These are phyloP conservation scores for Colletotrichum sojae DNA, from an alignment of 2,329 filamentous ascomycete genomes.

Conservation along the genomic window DNA sequence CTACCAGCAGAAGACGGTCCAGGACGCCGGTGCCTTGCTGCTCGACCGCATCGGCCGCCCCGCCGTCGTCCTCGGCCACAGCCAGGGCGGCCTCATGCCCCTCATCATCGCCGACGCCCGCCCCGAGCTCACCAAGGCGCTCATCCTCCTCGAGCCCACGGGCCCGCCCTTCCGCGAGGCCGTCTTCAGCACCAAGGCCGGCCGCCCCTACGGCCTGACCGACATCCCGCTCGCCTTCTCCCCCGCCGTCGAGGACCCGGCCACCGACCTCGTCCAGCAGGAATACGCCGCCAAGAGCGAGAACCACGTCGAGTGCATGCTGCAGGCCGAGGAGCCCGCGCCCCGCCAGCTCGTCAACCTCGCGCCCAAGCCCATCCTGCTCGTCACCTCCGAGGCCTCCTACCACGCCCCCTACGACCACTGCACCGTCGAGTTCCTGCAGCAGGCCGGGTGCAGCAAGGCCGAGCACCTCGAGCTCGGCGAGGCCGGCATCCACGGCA, in stretches of 20 bases:
- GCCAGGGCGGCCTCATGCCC: conserved; percentile 59
- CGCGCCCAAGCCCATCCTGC: conserved; percentile 50
- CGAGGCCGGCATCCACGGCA: conserved; percentile 57
- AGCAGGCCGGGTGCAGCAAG: conserved; percentile 57
- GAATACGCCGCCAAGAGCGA: conserved; percentile 44
- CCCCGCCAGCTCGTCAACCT: conserved; percentile 56
- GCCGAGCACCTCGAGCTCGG: conserved; percentile 54
- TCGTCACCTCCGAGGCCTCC: conserved; percentile 59
- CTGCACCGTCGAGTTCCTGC: conserved; percentile 56
- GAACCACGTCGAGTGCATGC: conserved; percentile 46
- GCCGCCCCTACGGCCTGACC: conserved; percentile 61
- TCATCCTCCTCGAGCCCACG: conserved; percentile 61
- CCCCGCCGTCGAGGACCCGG: conserved; percentile 56
- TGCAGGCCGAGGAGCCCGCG: conserved; percentile 53
- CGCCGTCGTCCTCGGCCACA: conserved; percentile 59
- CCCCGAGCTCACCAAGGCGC: conserved; percentile 56
- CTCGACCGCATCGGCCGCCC: conserved; percentile 59
- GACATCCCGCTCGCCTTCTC: conserved; percentile 64
- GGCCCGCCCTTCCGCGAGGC: conserved; percentile 63
- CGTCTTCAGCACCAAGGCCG: conserved; percentile 51
- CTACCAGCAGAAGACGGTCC: conserved; percentile 54
- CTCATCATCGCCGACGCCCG: conserved; percentile 59
- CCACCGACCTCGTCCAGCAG: conserved; percentile 51
- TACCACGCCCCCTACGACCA: conserved; percentile 63
- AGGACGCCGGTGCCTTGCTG: conserved; percentile 57